Evolutionary conservation across 306 rosid genomes (phyloP).

Genomic region (Vigna trinervia): DNA sequence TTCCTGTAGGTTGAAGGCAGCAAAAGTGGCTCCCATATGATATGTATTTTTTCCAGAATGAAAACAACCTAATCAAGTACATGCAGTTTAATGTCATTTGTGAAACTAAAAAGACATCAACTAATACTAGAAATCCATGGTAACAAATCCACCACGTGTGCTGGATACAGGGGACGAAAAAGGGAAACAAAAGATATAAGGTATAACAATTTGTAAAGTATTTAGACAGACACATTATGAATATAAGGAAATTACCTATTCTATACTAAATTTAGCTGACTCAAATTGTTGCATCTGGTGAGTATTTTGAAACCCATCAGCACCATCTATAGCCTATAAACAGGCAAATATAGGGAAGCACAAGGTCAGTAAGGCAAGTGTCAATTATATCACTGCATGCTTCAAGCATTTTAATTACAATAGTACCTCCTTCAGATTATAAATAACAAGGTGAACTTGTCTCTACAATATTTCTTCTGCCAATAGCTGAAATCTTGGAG

Average conservation of each 20-base stretch:
- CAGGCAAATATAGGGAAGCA: conserved; percentile 38
- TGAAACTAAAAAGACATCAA: conserved; percentile 31
- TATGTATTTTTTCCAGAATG: conserved; percentile 85
- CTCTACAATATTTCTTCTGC: conserved; percentile 85
- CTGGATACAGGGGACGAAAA: not conserved
- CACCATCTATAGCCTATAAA: conserved; percentile 86
- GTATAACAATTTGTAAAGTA: conserved; percentile 28
- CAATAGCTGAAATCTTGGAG: conserved; percentile 85
- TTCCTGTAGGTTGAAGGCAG: conserved; percentile 80
- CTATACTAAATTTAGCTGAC: conserved; percentile 83
- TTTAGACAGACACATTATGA: conserved; percentile 13
- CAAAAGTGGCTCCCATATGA: conserved; percentile 95
- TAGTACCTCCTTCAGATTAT: conserved; percentile 84
- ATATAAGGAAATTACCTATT: conserved; percentile 68
- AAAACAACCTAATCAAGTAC: conserved; percentile 77
- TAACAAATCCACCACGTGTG: not conserved
- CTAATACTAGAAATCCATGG: conserved; percentile 21
- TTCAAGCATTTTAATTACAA: conserved; percentile 41
- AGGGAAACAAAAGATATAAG: not conserved
- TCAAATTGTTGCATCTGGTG: conserved; percentile 77
- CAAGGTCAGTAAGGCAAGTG: conserved; percentile 31
- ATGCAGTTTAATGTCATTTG: conserved; percentile 37
- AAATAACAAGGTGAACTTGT: conserved; percentile 80
- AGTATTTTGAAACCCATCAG: conserved; percentile 95
- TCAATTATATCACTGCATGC: conserved; percentile 24